Evolutionary conservation across 1,284 basidiomycete species (phyloP), one percentile per base, ranked within the genome.

Genomic region (Bothia castanella): DNA sequence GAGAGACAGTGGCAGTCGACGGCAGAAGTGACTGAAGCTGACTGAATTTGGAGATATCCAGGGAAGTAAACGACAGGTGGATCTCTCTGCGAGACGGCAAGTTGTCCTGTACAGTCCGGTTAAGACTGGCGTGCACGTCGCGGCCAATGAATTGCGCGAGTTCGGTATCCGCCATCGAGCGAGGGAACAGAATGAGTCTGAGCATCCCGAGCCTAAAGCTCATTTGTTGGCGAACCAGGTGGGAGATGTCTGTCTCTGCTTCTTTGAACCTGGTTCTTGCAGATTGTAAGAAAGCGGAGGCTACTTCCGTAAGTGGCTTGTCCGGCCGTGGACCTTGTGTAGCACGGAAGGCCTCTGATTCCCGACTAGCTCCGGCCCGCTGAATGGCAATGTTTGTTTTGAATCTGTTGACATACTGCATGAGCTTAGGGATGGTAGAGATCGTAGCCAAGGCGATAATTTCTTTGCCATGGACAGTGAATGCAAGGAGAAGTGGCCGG

Each of bases 241-340:
- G 83, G 5, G 78, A 76, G 11, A 87, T 68, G 2, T 71, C 75
- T 11, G 72, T 68, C 45, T 83, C 86, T 16, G 76, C 73, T 67
- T 87, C 85, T 57, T 79, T 81, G 63, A 87, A 77, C 38, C 79
- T 78, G 45, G 73, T 80, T 46, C 82, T 74, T 23, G 89, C 87
- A 0, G 87, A 86, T 47, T 82, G 76, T 31, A 93, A 69, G 78
- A 93, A 89, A 14, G 88, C 89, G 48, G 88, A 83, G 1, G 91
- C 89, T 31, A 93, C 87, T 10, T 87, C 82, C 2, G 89, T 89
- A 4, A 92, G 74, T 5, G 89, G 79, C 62, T 88, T 87, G 56
- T 85, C 83, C 6, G 87, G 85, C 59, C 80, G 83, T 5, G 86
- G 81, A 8, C 76, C 72, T 31, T 78, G 78, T 19, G 82, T 79